phyloP scores from a whole-genome alignment of 192 early-diverging fungal genomes.

The Lobulomyces angularis region DNA sequence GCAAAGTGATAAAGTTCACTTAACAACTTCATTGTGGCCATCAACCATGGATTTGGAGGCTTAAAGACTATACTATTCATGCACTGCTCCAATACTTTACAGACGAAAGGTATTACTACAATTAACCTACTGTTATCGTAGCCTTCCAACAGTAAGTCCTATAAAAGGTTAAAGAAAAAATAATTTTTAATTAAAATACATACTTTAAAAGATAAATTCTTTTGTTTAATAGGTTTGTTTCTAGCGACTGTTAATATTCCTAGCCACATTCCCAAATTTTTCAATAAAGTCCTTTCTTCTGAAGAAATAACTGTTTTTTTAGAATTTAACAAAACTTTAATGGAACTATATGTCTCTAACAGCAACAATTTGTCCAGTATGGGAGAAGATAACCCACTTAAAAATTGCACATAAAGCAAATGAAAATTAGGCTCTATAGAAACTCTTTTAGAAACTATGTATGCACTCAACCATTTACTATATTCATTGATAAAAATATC shows the following conservation, averaged over 20 bases:
- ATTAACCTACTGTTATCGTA: conserved; percentile 74
- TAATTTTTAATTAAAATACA: conserved; percentile 2
- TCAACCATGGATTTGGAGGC: conserved; percentile 95
- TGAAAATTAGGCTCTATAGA: conserved; percentile 98
- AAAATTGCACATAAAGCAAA: conserved; percentile 70
- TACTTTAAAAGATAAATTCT: conserved; percentile 86
- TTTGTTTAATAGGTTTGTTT: conserved; percentile 89
- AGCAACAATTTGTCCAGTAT: conserved; percentile 65
- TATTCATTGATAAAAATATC: conserved; percentile 53
- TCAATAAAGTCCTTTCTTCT: conserved; percentile 75
- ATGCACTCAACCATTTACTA: conserved; percentile 87
- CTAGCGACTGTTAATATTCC: conserved; percentile 94
- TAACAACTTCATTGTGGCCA: conserved; percentile 84
- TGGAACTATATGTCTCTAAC: conserved; percentile 79
- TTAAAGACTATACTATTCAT: conserved; percentile 75
- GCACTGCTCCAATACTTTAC: conserved; percentile 90
- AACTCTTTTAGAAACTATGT: conserved; percentile 86
- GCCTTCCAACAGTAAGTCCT: conserved; percentile 84
- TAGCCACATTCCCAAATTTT: conserved; percentile 96
- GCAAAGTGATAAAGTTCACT: conserved; percentile 88
- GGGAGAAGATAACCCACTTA: conserved; percentile 60
- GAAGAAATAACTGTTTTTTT: conserved; percentile 86
- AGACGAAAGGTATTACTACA: conserved; percentile 96
- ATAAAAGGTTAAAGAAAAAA: conserved; percentile 7
- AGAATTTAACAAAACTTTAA: conserved; percentile 78